Conservation (phyloP, 2,329 filamentous ascomycete genomes). For the Atkinsonella hypoxylon region DNA sequence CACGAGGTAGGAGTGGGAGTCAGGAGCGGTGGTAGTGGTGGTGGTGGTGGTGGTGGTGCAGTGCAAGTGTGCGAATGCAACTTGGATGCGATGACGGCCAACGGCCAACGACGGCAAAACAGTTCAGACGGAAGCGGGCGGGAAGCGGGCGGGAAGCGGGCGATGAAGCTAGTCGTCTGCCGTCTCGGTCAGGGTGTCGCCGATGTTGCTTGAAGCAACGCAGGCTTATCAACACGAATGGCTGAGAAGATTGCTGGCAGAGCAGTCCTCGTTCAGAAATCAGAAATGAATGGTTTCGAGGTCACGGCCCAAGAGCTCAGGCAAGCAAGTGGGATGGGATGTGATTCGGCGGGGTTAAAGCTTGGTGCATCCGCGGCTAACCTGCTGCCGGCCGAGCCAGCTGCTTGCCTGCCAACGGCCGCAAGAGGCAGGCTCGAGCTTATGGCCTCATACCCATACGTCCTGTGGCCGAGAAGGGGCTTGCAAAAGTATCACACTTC, state of each 20-base stretch:
- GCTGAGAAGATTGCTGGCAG: neutral
- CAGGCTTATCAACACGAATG: neutral
- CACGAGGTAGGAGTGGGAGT: neutral
- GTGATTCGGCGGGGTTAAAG: neutral
- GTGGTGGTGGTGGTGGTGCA: neutral
- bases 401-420: neutral
- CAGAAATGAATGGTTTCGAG: neutral
- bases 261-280: neutral
- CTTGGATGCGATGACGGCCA: neutral
- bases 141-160: neutral
- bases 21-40: neutral
- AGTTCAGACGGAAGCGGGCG: neutral
- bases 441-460: too few species aligned
- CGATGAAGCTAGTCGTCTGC: neutral
- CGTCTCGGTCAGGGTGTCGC: neutral
- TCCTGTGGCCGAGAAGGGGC: too few species aligned
- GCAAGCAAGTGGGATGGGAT: neutral
- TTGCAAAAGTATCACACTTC: too few species aligned
- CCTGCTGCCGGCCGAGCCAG: neutral
- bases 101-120: neutral
- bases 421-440: too few species aligned
- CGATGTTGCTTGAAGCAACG: neutral
- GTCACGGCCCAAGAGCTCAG: neutral
- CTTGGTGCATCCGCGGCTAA: too few species aligned
- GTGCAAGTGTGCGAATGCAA: neutral